A percentile compares a stretch with the other conserved stretches of the same genome.
Evolutionary conservation across 371 early-diverging fungal genomes (phyloP).

Genomic region (Zopfochytrium polystomum): DNA sequence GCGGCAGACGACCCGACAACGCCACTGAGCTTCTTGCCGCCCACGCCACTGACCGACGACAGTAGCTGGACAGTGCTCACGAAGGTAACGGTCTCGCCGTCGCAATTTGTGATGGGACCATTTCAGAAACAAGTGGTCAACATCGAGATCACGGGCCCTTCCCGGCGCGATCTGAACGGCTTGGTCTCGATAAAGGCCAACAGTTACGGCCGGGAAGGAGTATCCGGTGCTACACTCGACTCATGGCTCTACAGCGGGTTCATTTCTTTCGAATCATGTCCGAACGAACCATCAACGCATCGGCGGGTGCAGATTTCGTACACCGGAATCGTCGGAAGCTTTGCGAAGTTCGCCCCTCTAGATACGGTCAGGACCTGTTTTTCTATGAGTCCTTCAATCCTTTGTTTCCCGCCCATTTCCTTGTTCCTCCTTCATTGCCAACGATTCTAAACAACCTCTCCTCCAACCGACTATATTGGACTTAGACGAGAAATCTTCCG

Average conservation of each 20-base stretch:
- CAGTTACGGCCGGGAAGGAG: neutral
- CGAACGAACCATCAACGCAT: neutral
- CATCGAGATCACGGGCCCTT: too few relatives aligned
- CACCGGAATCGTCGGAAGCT: conserved; percentile 14
- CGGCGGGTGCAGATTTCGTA: too few relatives aligned
- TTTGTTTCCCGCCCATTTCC: conserved; percentile 1
- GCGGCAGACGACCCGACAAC: conserved; percentile 12
- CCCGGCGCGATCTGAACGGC: neutral
- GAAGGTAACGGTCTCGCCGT: too few relatives aligned
- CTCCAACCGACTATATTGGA: neutral
- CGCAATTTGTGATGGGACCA: too few relatives aligned
- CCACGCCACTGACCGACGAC: too few relatives aligned
- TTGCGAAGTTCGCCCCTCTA: conserved; percentile 2
- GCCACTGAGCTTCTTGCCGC: too few relatives aligned
- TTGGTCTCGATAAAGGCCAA: conserved; percentile 6
- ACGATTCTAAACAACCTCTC: too few relatives aligned
- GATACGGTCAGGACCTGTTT: neutral
- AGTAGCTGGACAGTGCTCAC: too few relatives aligned
- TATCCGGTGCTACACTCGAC: neutral
- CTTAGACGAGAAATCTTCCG: neutral
- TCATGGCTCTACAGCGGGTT: conserved; percentile 7
- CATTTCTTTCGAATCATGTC: neutral
- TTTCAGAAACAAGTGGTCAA: too few relatives aligned
- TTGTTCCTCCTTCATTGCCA: neutral
- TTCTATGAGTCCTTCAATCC: neutral